These are phyloP conservation scores for Flaveria ramosissima DNA, from an alignment of 129 eudicot species.

Conservation along the genomic window DNA sequence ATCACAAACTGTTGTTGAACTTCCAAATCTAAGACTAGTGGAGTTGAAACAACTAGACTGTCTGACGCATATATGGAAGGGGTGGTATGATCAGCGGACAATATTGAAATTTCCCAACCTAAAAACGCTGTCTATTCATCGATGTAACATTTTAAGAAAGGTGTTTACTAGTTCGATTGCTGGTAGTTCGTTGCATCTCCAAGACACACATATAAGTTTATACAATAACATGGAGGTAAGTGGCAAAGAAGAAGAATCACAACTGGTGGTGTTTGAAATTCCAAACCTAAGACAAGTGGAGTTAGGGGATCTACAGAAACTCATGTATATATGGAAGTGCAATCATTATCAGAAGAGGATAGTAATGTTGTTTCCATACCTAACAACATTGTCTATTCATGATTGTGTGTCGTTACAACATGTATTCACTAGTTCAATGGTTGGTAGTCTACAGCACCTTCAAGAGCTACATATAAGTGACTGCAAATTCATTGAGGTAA, in stretches of 20 bases:
- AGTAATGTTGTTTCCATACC: background rate
- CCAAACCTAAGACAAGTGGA: background rate
- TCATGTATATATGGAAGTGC: slow-evolving; percentile 1
- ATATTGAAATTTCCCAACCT: too few species aligned
- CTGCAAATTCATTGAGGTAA: background rate
- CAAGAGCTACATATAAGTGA: background rate
- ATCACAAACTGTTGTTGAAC: too few species aligned
- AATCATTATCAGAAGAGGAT: background rate
- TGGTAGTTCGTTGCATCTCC: too few species aligned
- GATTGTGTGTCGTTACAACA: background rate
- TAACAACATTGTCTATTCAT: background rate
- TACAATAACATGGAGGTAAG: too few species aligned
- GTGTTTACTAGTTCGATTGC: too few species aligned
- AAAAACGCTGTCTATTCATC: background rate
- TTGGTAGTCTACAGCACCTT: background rate
- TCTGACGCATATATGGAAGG: background rate
- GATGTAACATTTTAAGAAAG: too few species aligned
- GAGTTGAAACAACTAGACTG: too few species aligned
- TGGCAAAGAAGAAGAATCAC: too few species aligned
- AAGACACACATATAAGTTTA: too few species aligned
- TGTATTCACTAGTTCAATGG: slow-evolving; percentile 4
- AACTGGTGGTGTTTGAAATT: background rate
- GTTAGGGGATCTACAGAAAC: background rate
- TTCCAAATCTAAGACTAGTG: too few species aligned
- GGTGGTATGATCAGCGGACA: too few species aligned